A percentile compares a stretch with the other conserved stretches of the same genome.
phyloP scores from a whole-genome alignment of 2,329 filamentous ascomycete species.

The Microthyrium microscopicum region DNA sequence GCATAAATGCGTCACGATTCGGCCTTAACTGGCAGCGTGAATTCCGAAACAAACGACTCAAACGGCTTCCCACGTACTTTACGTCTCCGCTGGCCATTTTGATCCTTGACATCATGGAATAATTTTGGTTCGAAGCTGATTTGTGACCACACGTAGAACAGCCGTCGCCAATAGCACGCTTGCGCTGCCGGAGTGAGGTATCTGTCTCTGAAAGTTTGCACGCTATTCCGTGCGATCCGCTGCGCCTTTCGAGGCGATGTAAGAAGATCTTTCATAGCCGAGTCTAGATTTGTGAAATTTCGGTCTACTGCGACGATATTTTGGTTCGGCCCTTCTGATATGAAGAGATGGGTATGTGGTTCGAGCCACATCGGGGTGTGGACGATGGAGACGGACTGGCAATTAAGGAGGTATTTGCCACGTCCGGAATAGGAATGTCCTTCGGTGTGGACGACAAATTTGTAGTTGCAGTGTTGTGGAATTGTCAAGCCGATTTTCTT shows the following conservation, averaged over 20 bases:
- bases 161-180: conserved; percentile 37
- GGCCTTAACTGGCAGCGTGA: conserved; percentile 2
- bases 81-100: conserved; percentile 6
- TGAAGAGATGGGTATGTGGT: conserved; percentile 30
- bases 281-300: conserved; percentile 25
- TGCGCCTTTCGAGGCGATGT: conserved; percentile 27
- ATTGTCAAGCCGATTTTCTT: conserved; percentile 10
- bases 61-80: conserved; percentile 9
- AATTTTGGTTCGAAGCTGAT: conserved; percentile 17
- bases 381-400: conserved; percentile 29
- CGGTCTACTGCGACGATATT: conserved; percentile 33
- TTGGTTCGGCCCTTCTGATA: conserved; percentile 27
- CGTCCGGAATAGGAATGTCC: conserved; percentile 17
- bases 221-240: conserved; percentile 32
- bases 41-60: conserved; percentile 7
- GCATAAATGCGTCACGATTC: no score
- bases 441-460: conserved; percentile 12
- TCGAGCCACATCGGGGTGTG: conserved; percentile 33
- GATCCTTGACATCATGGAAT: conserved; percentile 8
- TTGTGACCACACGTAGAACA: conserved; percentile 22
- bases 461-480: conserved; percentile 13
- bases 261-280: conserved; percentile 24
- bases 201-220: conserved; percentile 31
- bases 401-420: conserved; percentile 19
- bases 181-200: conserved; percentile 39